Base-by-base conservation (phyloP, 2,329 filamentous ascomycete genomes). In the Periglandula ipomoeae region DNA sequence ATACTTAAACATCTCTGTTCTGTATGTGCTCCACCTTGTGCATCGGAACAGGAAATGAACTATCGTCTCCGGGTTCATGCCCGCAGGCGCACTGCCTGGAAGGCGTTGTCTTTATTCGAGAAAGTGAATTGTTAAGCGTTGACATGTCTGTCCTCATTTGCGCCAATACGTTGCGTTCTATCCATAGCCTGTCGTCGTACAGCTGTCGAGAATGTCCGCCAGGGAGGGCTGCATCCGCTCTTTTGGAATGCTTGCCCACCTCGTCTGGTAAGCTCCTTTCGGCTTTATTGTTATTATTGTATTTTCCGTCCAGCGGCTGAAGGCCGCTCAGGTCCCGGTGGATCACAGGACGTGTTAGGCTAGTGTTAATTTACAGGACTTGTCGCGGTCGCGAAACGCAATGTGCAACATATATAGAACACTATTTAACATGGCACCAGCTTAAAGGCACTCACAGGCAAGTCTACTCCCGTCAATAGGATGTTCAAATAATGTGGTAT, bases 31-130 rank as follows among this genome's bases (percentile, higher is more conserved):
- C 41, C 41, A 48, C 44, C 32, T 50, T 39, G 20, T 35, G 39
- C 49, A 47, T 42, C 38, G 38, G 39, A 50, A 50, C 17, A 47
- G 44, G 34, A 50, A 48, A 30, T 48, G 49, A 11, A 30, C 38
- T 34, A 50, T 35, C 22, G 49, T 50, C 40, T 50, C 49, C 44
- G n/a, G 38, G 26, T 47, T 46, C 45, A 23, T 27, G 39, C 43
- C 49, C 49, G 30, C 49, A 51, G 41, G 13, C 45, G 41, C 45
- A 51, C 40, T 41, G 19, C 39, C 19, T 41, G 8, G 23, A 48
- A n/a, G 37, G 17, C 26, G 30, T 30, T 47, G 44, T 44, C 15
- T 41, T 22, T 22, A 50, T 50, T 44, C 49, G 30, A 42, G 47
- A 42, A 9, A 50, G 39, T 20, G 34, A 43, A 34, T 23, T 50